A percentile compares a stretch with the other conserved stretches of the same genome.
Evolutionary conservation across 305 asterid genomes (phyloP).

Genomic region (Fraxinus albicans): DNA sequence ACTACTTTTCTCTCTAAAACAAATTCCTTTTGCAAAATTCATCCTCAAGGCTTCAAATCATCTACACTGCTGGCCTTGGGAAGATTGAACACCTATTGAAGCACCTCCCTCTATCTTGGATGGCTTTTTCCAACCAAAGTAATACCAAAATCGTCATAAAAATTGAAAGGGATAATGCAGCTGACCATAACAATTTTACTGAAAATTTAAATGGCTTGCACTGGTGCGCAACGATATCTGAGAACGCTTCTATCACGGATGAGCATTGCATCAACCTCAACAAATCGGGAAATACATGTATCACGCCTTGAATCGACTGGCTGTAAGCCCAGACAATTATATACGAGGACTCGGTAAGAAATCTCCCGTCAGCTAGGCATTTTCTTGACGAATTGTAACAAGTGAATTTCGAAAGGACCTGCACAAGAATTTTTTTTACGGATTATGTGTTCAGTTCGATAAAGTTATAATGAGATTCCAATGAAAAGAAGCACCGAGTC

Average conservation of each 20-base stretch:
- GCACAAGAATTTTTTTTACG: neutral
- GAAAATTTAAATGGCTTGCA: constrained; percentile 44
- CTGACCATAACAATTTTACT: constrained; percentile 37
- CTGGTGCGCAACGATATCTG: constrained; percentile 33
- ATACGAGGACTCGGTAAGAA: constrained; percentile 40
- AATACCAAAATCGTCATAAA: constrained; percentile 39
- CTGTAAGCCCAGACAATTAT: constrained; percentile 38
- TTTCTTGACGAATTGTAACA: constrained; percentile 33
- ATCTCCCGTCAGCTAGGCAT: constrained; percentile 37
- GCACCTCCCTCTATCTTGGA: constrained; percentile 35
- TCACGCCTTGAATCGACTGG: constrained; percentile 39
- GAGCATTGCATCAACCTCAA: constrained; percentile 41
- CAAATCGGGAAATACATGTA: constrained; percentile 46
- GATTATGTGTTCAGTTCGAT: neutral
- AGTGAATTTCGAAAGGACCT: constrained; percentile 46
- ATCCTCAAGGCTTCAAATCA: neutral
- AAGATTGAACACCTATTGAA: constrained; percentile 29
- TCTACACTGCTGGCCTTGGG: constrained; percentile 19
- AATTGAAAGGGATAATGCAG: constrained; percentile 43
- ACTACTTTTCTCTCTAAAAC: neutral
- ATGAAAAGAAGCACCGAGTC: neutral
- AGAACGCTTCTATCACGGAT: constrained; percentile 38
- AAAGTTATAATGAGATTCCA: neutral
- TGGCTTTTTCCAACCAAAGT: constrained; percentile 40
- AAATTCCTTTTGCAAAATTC: neutral